phyloP scores from a whole-genome alignment of 106 monocot species.

The Cymbidium sinense region DNA sequence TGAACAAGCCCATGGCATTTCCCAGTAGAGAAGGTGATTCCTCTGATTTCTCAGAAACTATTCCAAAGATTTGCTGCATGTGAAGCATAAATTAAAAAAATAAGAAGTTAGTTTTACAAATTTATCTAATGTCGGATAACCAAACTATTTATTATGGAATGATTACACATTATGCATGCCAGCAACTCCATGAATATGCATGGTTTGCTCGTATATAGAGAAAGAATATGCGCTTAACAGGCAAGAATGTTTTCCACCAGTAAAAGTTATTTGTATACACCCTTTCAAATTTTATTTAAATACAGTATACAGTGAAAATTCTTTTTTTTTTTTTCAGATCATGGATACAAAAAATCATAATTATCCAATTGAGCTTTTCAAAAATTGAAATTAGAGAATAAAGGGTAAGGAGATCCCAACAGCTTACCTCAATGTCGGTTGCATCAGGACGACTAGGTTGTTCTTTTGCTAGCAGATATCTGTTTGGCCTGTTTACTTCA shows the following conservation, averaged over 20 bases:
- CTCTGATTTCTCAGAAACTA: constrained; percentile 41
- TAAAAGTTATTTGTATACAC: no score
- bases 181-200: no score
- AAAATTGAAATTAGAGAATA: no score
- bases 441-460: constrained; percentile 68
- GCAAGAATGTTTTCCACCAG: no score
- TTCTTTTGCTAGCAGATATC: constrained; percentile 85
- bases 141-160: no score
- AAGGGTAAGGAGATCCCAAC: not conserved
- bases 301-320: not conserved
- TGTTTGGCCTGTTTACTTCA: constrained; percentile 74
- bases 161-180: no score
- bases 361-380: not conserved
- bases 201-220: no score
- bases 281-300: not conserved
- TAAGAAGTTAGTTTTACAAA: not conserved
- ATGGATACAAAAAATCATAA: not conserved
- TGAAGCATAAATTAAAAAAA: not conserved
- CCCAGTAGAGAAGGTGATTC: constrained; percentile 41
- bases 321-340: not conserved
- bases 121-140: not conserved
- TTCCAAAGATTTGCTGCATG: constrained; percentile 64
- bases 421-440: constrained; percentile 72
- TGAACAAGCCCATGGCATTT: constrained; percentile 55
- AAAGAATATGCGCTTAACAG: not conserved